These are phyloP conservation scores for Apiotrichum sp. DNA, from an alignment of 1,284 basidiomycete species.

Conservation along the genomic window DNA sequence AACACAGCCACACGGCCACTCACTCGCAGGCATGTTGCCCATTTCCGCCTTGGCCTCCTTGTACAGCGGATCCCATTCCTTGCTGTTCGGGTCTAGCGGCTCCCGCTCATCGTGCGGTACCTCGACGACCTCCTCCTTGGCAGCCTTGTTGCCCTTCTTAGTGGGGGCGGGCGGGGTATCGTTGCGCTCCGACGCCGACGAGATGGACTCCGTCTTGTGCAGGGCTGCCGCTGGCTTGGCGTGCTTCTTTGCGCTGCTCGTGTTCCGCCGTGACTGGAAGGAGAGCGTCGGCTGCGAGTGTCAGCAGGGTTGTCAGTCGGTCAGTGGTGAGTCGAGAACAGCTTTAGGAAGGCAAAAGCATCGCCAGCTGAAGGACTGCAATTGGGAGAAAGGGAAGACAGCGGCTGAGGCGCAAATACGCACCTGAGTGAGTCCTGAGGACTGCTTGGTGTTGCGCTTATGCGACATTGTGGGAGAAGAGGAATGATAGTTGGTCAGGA, in stretches of 20 bases:
- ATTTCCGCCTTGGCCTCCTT: slow-evolving; percentile 53
- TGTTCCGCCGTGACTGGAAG: slow-evolving; percentile 19
- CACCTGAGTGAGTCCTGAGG: slow-evolving; percentile 21
- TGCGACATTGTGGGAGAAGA: slow-evolving; percentile 11
- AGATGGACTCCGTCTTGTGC: slow-evolving; percentile 1
- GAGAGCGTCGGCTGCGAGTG: slow-evolving; percentile 24
- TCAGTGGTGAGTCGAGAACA: no score
- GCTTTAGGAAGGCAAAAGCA: no score
- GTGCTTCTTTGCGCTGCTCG: slow-evolving; percentile 4
- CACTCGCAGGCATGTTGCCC: slow-evolving; percentile 58
- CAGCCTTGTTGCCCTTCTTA: background rate
- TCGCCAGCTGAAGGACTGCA: no score
- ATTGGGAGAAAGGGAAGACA: no score
- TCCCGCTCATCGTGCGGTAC: slow-evolving; percentile 11
- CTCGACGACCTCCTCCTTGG: slow-evolving; percentile 1
- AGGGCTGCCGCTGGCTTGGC: background rate
- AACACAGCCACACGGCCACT: slow-evolving; percentile 33
- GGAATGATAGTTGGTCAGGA: background rate
- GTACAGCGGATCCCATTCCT: slow-evolving; percentile 54
- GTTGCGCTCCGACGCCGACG: slow-evolving; percentile 2
- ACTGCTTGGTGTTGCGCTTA: slow-evolving; percentile 19
- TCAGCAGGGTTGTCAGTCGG: no score
- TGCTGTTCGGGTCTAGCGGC: slow-evolving; percentile 49
- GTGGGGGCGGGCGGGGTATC: background rate
- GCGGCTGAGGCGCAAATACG: background rate